Conservation (phyloP, 768 basidiomycete genomes). For the Jaapia argillacea region DNA sequence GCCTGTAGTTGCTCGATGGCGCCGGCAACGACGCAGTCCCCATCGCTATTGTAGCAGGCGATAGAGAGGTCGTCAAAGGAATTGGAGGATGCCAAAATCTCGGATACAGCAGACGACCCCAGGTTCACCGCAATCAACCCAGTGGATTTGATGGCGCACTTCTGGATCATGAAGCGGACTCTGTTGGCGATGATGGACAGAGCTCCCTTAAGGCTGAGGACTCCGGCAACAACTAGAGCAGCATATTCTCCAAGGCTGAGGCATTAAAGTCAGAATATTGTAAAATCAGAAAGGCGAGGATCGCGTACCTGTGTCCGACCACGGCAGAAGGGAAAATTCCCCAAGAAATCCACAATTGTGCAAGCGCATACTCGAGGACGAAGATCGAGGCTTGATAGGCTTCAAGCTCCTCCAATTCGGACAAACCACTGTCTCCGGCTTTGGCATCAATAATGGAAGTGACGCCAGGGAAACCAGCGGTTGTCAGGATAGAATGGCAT, state of each 20-base stretch:
- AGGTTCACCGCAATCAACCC: slow-evolving; percentile 56
- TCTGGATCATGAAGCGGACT: slow-evolving; percentile 42
- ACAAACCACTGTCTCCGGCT: slow-evolving; percentile 13
- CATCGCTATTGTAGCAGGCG: slow-evolving; percentile 47
- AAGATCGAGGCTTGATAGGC: slow-evolving; percentile 46
- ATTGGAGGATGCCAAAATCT: slow-evolving; percentile 22
- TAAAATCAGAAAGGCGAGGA: not conserved
- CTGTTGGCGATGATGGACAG: slow-evolving; percentile 47
- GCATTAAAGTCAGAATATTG: not conserved
- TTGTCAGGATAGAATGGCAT: slow-evolving; percentile 41
- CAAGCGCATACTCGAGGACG: slow-evolving; percentile 52
- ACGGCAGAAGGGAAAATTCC: slow-evolving; percentile 52
- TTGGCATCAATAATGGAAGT: slow-evolving; percentile 26
- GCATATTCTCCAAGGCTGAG: slow-evolving; percentile 70
- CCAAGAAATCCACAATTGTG: slow-evolving; percentile 59
- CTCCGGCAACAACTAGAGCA: slow-evolving; percentile 53
- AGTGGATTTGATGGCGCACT: slow-evolving; percentile 32
- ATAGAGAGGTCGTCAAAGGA: slow-evolving; percentile 31
- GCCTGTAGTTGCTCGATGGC: slow-evolving; percentile 29
- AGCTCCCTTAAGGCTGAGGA: slow-evolving; percentile 46
- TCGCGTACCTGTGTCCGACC: slow-evolving; percentile 59
- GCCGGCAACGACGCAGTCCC: slow-evolving; percentile 52
- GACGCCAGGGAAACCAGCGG: slow-evolving; percentile 42
- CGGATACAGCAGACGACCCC: slow-evolving; percentile 21
- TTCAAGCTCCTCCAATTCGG: slow-evolving; percentile 28